A percentile compares a stretch with the other conserved stretches of the same genome.
phyloP scores from a whole-genome alignment of 176 grass and related monocot genomes.

The Raddia distichophylla region DNA sequence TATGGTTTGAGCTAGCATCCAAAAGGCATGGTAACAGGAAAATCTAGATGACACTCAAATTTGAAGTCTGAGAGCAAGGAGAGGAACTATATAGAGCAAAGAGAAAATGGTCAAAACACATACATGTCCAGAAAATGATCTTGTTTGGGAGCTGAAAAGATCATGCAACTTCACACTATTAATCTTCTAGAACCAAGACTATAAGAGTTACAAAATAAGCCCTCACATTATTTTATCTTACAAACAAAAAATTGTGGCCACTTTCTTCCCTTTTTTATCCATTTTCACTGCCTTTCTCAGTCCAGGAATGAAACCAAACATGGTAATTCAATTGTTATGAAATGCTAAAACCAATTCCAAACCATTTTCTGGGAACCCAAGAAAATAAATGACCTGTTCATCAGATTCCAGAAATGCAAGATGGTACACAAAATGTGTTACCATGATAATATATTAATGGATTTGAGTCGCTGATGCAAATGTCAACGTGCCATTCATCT shows the following conservation, averaged over 20 bases:
- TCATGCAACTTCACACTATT: not conserved
- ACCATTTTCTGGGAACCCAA: too few relatives aligned
- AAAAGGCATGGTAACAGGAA: not conserved
- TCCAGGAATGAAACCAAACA: not conserved
- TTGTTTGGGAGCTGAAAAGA: not conserved
- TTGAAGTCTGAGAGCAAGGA: not conserved
- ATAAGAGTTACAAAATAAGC: constrained; percentile 5
- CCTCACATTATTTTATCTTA: not conserved
- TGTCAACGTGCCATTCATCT: not conserved
- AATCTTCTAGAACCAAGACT: not conserved
- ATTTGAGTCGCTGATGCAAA: constrained; percentile 5
- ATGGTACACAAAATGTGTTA: not conserved
- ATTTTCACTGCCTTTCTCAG: constrained; percentile 4
- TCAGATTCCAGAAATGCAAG: not conserved
- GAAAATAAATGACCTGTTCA: too few relatives aligned
- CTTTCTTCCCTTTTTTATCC: constrained; percentile 5
- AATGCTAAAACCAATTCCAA: too few relatives aligned
- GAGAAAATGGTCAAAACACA: not conserved
- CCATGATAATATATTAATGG: not conserved
- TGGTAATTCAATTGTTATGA: too few relatives aligned
- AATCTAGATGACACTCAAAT: not conserved
- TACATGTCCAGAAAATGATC: not conserved
- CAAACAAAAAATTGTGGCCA: not conserved
- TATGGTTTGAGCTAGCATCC: not conserved
- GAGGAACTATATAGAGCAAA: not conserved